A percentile compares a stretch with the other conserved stretches of the same genome.
Conservation (phyloP, 768 basidiomycete species). For the Lyophyllum shimeji region DNA sequence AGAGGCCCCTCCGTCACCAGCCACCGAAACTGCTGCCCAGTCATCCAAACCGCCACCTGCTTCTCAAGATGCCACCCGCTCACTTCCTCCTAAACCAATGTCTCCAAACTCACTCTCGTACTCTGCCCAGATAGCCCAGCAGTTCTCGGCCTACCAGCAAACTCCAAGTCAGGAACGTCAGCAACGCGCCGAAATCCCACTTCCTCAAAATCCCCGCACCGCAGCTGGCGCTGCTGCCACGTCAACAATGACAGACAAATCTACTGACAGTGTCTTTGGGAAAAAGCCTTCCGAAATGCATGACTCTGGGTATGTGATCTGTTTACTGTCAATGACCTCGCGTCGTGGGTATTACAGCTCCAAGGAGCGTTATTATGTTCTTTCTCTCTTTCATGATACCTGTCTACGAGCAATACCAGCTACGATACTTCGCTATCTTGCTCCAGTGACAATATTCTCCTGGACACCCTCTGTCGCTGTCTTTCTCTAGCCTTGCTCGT, state of each 20-base stretch:
- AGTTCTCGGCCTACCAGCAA: constrained; percentile 64
- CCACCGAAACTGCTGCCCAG: constrained; percentile 1
- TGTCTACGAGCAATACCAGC: constrained; percentile 24
- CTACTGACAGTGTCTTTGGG: constrained; percentile 44
- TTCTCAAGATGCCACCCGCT: constrained; percentile 19
- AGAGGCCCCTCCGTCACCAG: constrained; percentile 13
- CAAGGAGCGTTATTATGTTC: constrained; percentile 16
- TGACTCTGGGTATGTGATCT: constrained; percentile 73
- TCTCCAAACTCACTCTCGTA: constrained; percentile 45
- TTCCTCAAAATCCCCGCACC: constrained; percentile 24
- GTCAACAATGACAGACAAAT: constrained; percentile 30
- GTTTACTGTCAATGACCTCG: constrained; percentile 7
- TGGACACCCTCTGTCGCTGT: constrained; percentile 16
- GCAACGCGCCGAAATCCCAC: constrained; percentile 33
- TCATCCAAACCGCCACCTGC: constrained; percentile 12
- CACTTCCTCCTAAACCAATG: constrained; percentile 27
- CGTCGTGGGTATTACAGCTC: neutral
- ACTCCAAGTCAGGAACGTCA: constrained; percentile 66
- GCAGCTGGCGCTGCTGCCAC: constrained; percentile 21
- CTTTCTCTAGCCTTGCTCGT: constrained; percentile 12
- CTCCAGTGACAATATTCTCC: constrained; percentile 20
- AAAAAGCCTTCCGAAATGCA: constrained; percentile 75
- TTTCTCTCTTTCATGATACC: constrained; percentile 13
- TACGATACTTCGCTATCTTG: constrained; percentile 33
- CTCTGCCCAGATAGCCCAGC: constrained; percentile 65